phyloP scores from a whole-genome alignment of 2,329 filamentous ascomycete species.

The Botryotinia convoluta region DNA sequence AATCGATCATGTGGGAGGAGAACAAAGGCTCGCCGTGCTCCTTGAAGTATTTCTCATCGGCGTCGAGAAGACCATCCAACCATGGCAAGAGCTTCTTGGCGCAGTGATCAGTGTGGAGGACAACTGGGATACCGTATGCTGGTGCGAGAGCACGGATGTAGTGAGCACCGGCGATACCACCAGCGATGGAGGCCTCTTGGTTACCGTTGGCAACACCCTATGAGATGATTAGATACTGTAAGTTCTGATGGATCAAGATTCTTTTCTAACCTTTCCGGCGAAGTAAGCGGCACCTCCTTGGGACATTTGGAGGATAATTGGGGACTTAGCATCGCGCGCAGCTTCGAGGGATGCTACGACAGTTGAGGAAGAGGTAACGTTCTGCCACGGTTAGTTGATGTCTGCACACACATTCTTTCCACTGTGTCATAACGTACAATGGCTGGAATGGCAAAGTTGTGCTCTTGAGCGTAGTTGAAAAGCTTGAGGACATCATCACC shows the following conservation, averaged over 20 bases:
- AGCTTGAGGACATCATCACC: slow-evolving; percentile 67
- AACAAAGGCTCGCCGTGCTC: slow-evolving; percentile 87
- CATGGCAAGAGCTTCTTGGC: slow-evolving; percentile 99
- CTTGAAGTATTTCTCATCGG: slow-evolving; percentile 95
- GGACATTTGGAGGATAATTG: slow-evolving; percentile 89
- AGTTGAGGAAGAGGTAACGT: slow-evolving; percentile 90
- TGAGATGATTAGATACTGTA: slow-evolving; percentile 21
- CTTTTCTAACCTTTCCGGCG: slow-evolving; percentile 66
- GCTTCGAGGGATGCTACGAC: slow-evolving; percentile 88
- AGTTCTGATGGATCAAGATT: neutral
- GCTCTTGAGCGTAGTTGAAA: slow-evolving; percentile 86
- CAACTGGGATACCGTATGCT: slow-evolving; percentile 81
- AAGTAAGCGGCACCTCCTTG: slow-evolving; percentile 94
- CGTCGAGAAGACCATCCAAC: slow-evolving; percentile 94
- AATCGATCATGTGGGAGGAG: slow-evolving; percentile 97
- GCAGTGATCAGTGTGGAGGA: slow-evolving; percentile 97
- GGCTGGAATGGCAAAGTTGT: slow-evolving; percentile 85
- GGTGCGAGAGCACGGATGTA: slow-evolving; percentile 89
- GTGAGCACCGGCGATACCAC: slow-evolving; percentile 84
- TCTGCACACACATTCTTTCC: neutral
- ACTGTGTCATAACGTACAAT: slow-evolving; percentile 49
- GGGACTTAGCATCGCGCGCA: slow-evolving; percentile 85
- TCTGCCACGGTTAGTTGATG: slow-evolving; percentile 44
- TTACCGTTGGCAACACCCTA: slow-evolving; percentile 75
- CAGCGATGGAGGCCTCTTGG: slow-evolving; percentile 85